A percentile compares a stretch with the other conserved stretches of the same genome.
Evolutionary conservation across 176 grass and related monocot genomes (phyloP).

Genomic region (Poa annua): DNA sequence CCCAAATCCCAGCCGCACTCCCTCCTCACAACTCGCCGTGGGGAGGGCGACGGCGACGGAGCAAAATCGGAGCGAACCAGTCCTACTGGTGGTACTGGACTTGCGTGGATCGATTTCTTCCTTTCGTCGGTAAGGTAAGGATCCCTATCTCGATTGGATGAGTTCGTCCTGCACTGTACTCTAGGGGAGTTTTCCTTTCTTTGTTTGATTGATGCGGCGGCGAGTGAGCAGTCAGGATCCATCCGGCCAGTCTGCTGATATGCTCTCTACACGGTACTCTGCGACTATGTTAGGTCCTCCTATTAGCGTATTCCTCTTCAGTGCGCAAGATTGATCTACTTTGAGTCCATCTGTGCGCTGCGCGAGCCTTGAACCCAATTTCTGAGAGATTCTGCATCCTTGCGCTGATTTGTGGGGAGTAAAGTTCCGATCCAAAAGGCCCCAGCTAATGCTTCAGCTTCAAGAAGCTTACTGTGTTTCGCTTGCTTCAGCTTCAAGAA

Average conservation of each 20-base stretch:
- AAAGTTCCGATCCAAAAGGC: neutral
- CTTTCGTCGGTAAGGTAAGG: conserved; percentile 4
- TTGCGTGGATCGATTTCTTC: neutral
- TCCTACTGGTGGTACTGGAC: neutral
- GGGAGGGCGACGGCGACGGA: neutral
- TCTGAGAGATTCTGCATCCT: neutral
- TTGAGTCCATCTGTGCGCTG: neutral
- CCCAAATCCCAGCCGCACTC: neutral
- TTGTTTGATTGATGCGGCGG: neutral
- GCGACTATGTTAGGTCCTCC: too few relatives aligned
- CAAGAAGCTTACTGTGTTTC: neutral
- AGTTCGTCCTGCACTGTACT: neutral
- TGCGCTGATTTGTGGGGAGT: neutral
- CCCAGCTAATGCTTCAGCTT: neutral
- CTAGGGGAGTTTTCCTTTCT: neutral
- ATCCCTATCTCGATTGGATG: neutral
- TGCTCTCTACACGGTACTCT: neutral
- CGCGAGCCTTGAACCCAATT: neutral
- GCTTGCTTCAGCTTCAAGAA: neutral
- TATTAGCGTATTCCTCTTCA: neutral
- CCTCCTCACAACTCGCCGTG: neutral
- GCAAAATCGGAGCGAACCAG: neutral
- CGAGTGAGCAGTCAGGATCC: neutral
- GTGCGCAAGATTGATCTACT: neutral
- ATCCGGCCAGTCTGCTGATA: neutral